Base-by-base conservation (phyloP, 73 alveolate genomes). In the Paramecium sexaurelia region DNA sequence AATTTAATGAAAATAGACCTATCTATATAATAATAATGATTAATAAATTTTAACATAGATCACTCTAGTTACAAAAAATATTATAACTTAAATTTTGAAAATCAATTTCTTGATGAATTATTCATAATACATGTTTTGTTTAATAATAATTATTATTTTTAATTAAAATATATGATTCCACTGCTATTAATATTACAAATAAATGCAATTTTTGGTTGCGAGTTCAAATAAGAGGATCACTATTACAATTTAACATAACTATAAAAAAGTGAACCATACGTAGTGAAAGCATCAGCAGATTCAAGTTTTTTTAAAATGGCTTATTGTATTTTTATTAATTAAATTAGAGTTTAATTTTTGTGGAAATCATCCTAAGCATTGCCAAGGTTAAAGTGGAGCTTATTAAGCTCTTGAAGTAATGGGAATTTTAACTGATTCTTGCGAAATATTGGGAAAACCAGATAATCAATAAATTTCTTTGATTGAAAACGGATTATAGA, bases 261-360 rank as follows among this genome's bases (percentile, higher is more conserved):
- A 2, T 20, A 37, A 29, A 37, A 47, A 40, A 20, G 26, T 36
- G 90, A 78, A 41, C 61, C 61, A 24, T 78, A 78, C 35, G 22
- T 24, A 29, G 90, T 78, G 33, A 39, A 45, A 40, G 90, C 55
- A 43, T 37, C 90, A 13, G 90, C 90, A 3, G 90, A 78, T 45
- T 78, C 90, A 41, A 78, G 90, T 15, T 78, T 78, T 43, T 78
- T 78, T 27, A 78, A 78, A 26, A 78, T 78, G 90, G 90, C 90
- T 39, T 78, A 78, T 78, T 78, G 90, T 78, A 78, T 39, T 6
- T 41, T 22, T 19, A 24, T 22, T 24, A 40, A 19, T 78, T 78
- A 45, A n/a, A 10, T 20, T 78, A 78, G 90, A 78, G 27, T 78
- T 78, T 39, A 78, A 78, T 78, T 78, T 78, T 39, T 78, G 90